Percentiles rank a stretch among this genome's conserved stretches.
phyloP scores from a whole-genome alignment of 495 filamentous ascomycete species.

The Daldinia concentrica region DNA sequence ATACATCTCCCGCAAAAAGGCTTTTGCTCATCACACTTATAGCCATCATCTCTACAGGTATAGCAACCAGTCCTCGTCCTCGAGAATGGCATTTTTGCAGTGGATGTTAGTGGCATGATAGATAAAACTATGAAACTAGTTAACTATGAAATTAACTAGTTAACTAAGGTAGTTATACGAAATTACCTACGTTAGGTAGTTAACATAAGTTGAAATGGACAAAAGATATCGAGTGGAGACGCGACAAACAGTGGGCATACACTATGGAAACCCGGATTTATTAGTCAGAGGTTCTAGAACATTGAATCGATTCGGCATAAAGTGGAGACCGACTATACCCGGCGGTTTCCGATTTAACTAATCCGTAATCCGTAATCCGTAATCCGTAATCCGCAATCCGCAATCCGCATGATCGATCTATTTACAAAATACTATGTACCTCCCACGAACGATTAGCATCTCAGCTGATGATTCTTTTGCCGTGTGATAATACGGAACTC shows the following conservation, averaged over 20 bases:
- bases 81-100: conserved; percentile 37
- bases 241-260: not conserved
- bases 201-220: not conserved
- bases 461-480: conserved; percentile 24
- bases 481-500: conserved; percentile 14
- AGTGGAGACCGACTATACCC: conserved; percentile 30
- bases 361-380: too few species aligned
- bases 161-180: too few species aligned
- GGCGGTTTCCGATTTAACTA: conserved; percentile 20
- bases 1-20: conserved; percentile 45
- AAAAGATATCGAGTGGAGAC: conserved; percentile 4
- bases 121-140: too few species aligned
- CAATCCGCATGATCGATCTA: conserved; percentile 21
- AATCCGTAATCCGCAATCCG: too few species aligned
- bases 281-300: not conserved
- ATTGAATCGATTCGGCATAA: not conserved
- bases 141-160: too few species aligned
- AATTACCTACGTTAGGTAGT: too few species aligned
- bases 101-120: not conserved
- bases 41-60: conserved; percentile 47
- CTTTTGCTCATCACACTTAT: conserved; percentile 47
- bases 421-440: conserved; percentile 6
- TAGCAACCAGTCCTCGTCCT: conserved; percentile 46
- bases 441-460: conserved; percentile 23
- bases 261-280: not conserved